Conservation (phyloP, 495 filamentous ascomycete species). For the Neurospora discreta region DNA sequence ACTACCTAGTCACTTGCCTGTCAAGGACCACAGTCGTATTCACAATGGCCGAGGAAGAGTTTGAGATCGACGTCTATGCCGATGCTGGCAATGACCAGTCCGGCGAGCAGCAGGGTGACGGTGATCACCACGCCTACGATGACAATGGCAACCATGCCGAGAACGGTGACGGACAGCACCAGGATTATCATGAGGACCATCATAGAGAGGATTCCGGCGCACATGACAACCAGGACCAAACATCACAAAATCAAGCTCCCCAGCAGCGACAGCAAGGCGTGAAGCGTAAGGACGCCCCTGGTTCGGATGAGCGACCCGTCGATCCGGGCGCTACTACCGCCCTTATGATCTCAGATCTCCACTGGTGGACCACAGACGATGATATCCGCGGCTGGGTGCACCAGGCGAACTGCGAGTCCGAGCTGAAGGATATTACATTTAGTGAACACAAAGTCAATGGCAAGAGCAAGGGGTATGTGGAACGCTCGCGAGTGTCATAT, state of each 20-base stretch:
- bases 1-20: not conserved
- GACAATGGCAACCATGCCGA: slow-evolving; percentile 53
- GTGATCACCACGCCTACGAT: slow-evolving; percentile 86
- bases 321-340: slow-evolving; percentile 78
- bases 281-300: slow-evolving; percentile 56
- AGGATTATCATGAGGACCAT: slow-evolving; percentile 26
- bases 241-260: slow-evolving; percentile 4
- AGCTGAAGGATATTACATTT: slow-evolving; percentile 88
- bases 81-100: slow-evolving; percentile 50
- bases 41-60: slow-evolving; percentile 66
- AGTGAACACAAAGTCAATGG: slow-evolving; percentile 98
- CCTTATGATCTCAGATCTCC: slow-evolving; percentile 73
- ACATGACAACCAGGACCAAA: slow-evolving; percentile 25
- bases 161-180: slow-evolving; percentile 31
- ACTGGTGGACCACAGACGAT: slow-evolving; percentile 96
- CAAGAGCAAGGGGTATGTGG: slow-evolving; percentile 85
- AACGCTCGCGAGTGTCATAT: not conserved
- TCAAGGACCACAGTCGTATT: not conserved
- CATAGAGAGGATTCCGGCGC: slow-evolving; percentile 37
- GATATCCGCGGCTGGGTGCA: slow-evolving; percentile 83
- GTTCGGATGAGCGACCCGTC: slow-evolving; percentile 59
- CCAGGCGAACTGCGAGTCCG: slow-evolving; percentile 62
- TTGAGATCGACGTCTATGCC: slow-evolving; percentile 97
- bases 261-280: slow-evolving; percentile 48
- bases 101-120: slow-evolving; percentile 23